Evolutionary conservation across 2,329 filamentous ascomycete genomes (phyloP), one percentile per base, ranked within the genome.

Genomic region (Verticillium isaacii): DNA sequence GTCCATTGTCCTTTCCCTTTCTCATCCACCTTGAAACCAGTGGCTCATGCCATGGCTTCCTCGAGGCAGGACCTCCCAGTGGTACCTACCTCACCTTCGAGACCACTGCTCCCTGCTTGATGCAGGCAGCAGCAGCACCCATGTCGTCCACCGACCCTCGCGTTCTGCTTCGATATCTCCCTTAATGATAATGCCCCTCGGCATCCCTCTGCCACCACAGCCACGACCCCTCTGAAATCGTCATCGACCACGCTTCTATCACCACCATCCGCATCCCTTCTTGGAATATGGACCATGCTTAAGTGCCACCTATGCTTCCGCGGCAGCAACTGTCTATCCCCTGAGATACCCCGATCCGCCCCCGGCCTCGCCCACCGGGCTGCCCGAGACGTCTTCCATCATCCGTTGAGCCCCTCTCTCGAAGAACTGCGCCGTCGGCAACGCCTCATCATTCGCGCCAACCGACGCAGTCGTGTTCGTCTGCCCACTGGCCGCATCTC

Each of bases 221-320:
- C 34, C 34, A 14, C 34, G 14, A 36, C 45, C 9, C 19, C 45
- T 45, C 39, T 23, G 19, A 50, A 50, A n/a, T 9, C 23, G 12
- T 5, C 45, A 50, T 50, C 19, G 9, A 68, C 62, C 61, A 64
- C 69, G 67, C 64, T 65, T 66, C 63, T 55, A 68, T 64, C 70
- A 72, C 72, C 66, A 62, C 54, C 60, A 62, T 56, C 57, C 61
- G 65, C 66, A 67, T 61, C n/a, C 58, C 71, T 73, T 74, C 75
- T 50, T 50, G 72, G 72, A 75, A 71, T 72, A 76, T 67, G 72
- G 70, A 75, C 70, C 70, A 79, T 79, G 77, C 71, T 75, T 73
- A 71, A 73, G 68, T 72, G 78, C 72, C 75, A 72, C 73, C 73
- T 77, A 73, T 73, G 77, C 74, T 78, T 63, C 36, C 58, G 59